Evolutionary conservation across 805 yeast species (phyloP).

Genomic region (Candida cerambycidarum): DNA sequence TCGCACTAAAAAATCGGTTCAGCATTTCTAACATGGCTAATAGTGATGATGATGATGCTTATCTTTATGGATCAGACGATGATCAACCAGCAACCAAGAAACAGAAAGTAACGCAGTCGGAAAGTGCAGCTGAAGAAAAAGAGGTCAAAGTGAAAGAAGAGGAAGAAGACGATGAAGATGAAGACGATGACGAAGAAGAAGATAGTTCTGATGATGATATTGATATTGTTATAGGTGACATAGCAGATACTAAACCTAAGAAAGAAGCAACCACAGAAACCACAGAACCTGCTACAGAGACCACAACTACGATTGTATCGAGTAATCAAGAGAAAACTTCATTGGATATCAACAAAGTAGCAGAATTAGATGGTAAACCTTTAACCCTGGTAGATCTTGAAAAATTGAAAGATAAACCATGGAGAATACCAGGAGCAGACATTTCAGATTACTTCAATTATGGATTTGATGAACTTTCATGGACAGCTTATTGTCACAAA

Average conservation of each 20-base stretch:
- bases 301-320: constrained; percentile 40
- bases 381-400: constrained; percentile 78
- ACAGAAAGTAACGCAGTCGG: constrained; percentile 12
- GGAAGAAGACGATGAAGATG: constrained; percentile 42
- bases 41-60: constrained; percentile 62
- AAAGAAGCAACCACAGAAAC: constrained; percentile 26
- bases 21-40: constrained; percentile 9
- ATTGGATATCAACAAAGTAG: constrained; percentile 68
- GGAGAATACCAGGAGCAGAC: constrained; percentile 98
- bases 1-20: too few relatives aligned
- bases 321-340: constrained; percentile 42
- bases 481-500: constrained; percentile 89
- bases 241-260: constrained; percentile 24
- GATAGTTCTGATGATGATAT: constrained; percentile 63
- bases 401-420: constrained; percentile 88
- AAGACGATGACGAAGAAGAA: constrained; percentile 45
- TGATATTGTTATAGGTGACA: constrained; percentile 71
- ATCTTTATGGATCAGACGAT: constrained; percentile 59
- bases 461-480: constrained; percentile 94
- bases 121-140: constrained; percentile 12
- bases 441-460: constrained; percentile 91
- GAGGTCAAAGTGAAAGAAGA: constrained; percentile 29
- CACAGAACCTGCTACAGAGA: constrained; percentile 12
- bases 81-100: constrained; percentile 24
- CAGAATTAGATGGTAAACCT: constrained; percentile 76